phyloP scores from a whole-genome alignment of 306 rosid species.

The Trifolium subterraneum region DNA sequence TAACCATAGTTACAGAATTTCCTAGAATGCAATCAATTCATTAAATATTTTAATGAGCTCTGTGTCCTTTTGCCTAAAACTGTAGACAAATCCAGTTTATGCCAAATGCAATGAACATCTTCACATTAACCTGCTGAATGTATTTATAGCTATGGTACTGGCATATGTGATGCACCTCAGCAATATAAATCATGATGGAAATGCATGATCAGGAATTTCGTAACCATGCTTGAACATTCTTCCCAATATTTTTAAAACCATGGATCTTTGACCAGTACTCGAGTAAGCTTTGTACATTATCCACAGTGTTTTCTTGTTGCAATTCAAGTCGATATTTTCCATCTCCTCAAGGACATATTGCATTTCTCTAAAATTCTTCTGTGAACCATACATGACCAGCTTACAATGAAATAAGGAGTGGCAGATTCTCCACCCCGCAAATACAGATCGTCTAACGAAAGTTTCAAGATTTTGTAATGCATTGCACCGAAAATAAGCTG shows the following conservation, averaged over 20 bases:
- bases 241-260: conserved; percentile 66
- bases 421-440: conserved; percentile 67
- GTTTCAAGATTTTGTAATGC: conserved; percentile 64
- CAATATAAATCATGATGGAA: conserved; percentile 48
- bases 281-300: conserved; percentile 67
- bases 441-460: conserved; percentile 70
- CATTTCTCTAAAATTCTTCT: conserved; percentile 64
- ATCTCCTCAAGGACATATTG: conserved; percentile 67
- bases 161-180: conserved; percentile 30
- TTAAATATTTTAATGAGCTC: conserved; percentile 30
- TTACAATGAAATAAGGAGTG: conserved; percentile 79
- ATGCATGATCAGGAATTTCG: conserved; percentile 56
- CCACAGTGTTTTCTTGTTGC: conserved; percentile 63
- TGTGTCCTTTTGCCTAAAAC: conserved; percentile 31
- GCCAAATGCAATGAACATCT: conserved; percentile 13
- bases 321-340: conserved; percentile 48
- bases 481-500: conserved; percentile 66
- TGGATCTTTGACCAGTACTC: conserved; percentile 50
- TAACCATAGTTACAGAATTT: conserved; percentile 54
- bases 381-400: conserved; percentile 73
- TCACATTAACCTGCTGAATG: not conserved
- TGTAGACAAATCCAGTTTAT: conserved; percentile 2
- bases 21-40: conserved; percentile 40
- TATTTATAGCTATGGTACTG: conserved; percentile 29
- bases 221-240: conserved; percentile 80